Conservation (phyloP, 495 filamentous ascomycete species). For the Neurospora sp. region DNA sequence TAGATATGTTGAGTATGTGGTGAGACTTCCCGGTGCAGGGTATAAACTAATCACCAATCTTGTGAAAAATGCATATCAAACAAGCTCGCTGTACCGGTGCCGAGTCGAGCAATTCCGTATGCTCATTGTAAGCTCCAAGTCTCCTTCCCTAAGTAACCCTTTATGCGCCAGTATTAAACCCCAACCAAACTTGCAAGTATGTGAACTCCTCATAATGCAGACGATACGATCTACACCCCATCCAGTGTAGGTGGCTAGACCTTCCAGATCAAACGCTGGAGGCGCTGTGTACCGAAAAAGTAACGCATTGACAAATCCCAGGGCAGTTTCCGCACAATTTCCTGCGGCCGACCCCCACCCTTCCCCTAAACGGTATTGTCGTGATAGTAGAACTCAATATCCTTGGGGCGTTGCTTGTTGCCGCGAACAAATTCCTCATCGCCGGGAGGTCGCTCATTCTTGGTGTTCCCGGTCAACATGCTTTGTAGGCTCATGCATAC, state of each 20-base stretch:
- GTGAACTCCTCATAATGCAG: background rate
- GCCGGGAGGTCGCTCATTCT: slow-evolving; percentile 76
- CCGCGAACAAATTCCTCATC: slow-evolving; percentile 76
- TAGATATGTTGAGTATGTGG: background rate
- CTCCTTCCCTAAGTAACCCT: background rate
- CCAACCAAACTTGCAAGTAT: background rate
- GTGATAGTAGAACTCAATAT: slow-evolving; percentile 83
- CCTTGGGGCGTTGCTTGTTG: slow-evolving; percentile 66
- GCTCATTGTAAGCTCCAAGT: background rate
- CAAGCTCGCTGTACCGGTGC: background rate
- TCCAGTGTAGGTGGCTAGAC: background rate
- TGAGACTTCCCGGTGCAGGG: background rate
- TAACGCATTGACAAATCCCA: background rate
- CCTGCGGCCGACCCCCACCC: too few relatives aligned
- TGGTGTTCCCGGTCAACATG: slow-evolving; percentile 91
- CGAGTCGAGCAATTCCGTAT: background rate
- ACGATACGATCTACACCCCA: background rate
- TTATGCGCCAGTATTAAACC: background rate
- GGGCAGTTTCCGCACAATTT: background rate
- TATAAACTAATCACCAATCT: background rate
- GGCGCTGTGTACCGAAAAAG: background rate
- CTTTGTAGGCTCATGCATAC: slow-evolving; percentile 97
- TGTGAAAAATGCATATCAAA: background rate
- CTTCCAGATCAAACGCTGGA: background rate
- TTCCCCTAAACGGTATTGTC: slow-evolving; percentile 63